These are phyloP conservation scores for Pulveroboletus sp. DNA, from an alignment of 1,284 basidiomycete genomes.

Conservation along the genomic window DNA sequence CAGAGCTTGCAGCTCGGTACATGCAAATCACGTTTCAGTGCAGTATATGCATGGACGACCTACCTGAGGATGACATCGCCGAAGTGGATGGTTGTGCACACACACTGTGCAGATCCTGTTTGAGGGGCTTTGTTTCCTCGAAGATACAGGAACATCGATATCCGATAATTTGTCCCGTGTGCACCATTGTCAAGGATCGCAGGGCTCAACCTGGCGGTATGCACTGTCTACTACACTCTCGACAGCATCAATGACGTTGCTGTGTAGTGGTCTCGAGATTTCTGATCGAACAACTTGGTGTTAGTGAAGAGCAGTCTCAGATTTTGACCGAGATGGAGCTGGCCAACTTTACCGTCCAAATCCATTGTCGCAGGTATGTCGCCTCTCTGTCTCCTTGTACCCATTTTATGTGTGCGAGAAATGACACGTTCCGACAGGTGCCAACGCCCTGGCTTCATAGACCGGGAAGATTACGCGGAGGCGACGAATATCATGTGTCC, in stretches of 20 bases:
- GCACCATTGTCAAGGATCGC: slow-evolving; percentile 32
- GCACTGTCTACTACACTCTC: slow-evolving; percentile 13
- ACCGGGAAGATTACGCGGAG: slow-evolving; percentile 45
- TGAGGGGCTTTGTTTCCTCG: slow-evolving; percentile 41
- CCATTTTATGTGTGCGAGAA: background rate
- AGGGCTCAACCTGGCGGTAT: slow-evolving; percentile 37
- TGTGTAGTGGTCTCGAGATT: slow-evolving; percentile 40
- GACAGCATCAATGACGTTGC: background rate
- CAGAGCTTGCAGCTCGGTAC: slow-evolving; percentile 33
- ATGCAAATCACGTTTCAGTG: slow-evolving; percentile 39
- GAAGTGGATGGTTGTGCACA: slow-evolving; percentile 48
- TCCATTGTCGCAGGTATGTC: slow-evolving; percentile 34
- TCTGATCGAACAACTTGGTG: slow-evolving; percentile 44
- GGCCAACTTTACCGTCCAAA: slow-evolving; percentile 45
- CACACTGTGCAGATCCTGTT: slow-evolving; percentile 53
- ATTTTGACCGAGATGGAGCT: slow-evolving; percentile 54
- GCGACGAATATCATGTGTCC: slow-evolving; percentile 42
- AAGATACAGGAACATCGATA: slow-evolving; percentile 53
- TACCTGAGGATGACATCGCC: slow-evolving; percentile 45
- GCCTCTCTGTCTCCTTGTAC: background rate
- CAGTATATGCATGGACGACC: slow-evolving; percentile 52
- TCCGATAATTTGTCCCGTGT: slow-evolving; percentile 60
- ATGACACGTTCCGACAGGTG: slow-evolving; percentile 36
- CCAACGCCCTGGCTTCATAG: slow-evolving; percentile 43
- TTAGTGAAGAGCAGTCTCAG: slow-evolving; percentile 44